Percentiles rank a stretch among this genome's conserved stretches.
phyloP scores from a whole-genome alignment of 1,284 basidiomycete genomes.

The Polyporus tsugae region DNA sequence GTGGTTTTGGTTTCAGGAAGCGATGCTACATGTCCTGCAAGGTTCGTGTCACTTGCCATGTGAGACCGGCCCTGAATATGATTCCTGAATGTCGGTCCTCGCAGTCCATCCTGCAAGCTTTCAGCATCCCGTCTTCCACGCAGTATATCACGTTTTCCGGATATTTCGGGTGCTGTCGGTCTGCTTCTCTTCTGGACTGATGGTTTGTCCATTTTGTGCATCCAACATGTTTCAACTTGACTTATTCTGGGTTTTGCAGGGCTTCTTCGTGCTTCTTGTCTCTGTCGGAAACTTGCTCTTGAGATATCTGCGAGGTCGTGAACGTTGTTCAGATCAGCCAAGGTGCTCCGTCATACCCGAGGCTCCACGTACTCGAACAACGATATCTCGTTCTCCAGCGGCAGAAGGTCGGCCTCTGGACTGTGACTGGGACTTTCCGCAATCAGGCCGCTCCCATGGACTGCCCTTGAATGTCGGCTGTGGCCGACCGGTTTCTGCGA shows the following conservation, averaged over 20 bases:
- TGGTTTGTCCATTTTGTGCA: constrained; percentile 30
- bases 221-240: not conserved
- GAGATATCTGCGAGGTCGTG: not conserved
- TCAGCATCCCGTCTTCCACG: constrained; percentile 30
- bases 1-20: constrained; percentile 30
- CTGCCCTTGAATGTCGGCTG: not conserved
- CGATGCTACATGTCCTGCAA: constrained; percentile 29
- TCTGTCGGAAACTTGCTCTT: constrained; percentile 18
- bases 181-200: constrained; percentile 33
- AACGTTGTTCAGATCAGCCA: not conserved
- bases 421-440: constrained; percentile 2
- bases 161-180: constrained; percentile 29
- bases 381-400: constrained; percentile 9
- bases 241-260: constrained; percentile 16
- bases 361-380: constrained; percentile 17
- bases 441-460: not conserved
- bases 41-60: constrained; percentile 27
- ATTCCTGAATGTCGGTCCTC: not conserved
- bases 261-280: constrained; percentile 23
- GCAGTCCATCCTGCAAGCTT: constrained; percentile 34
- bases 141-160: constrained; percentile 17
- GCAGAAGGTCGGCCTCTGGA: constrained; percentile 3
- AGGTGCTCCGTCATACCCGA: constrained; percentile 5
- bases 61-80: constrained; percentile 1
- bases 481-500: not conserved